Conservation (phyloP, 306 rosid genomes). For the Inga leiocalycina region DNA sequence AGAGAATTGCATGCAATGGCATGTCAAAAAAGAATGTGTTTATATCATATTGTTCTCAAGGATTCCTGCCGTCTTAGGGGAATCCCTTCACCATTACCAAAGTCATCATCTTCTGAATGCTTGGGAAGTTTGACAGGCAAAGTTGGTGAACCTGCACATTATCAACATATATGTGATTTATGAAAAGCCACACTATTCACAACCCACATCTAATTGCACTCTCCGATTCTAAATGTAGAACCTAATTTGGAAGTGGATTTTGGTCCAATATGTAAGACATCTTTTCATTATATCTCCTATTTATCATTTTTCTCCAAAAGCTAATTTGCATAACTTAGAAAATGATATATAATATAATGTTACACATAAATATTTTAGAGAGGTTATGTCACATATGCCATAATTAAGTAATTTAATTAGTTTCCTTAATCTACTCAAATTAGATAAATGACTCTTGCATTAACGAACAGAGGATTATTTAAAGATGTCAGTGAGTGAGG, state of each 20-base stretch:
- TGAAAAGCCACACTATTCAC: not conserved
- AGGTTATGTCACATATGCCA: no score
- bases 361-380: no score
- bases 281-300: no score
- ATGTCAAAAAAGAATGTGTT: conserved; percentile 5
- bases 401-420: no score
- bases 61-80: conserved; percentile 96
- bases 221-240: no score
- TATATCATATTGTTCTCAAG: conserved; percentile 51
- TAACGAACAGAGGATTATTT: not conserved
- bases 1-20: conserved; percentile 23
- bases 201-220: not conserved
- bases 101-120: conserved; percentile 81
- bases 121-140: conserved; percentile 59
- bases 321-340: no score
- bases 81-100: conserved; percentile 79
- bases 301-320: no score
- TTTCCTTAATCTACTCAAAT: no score
- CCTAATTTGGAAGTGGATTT: no score
- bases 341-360: no score
- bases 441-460: no score
- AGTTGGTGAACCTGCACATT: conserved; percentile 53
- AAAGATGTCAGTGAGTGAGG: not conserved
- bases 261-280: no score
- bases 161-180: not conserved